These are phyloP conservation scores for Blastocystis hominis DNA, from an alignment of 352 stramenopile species.

Conservation along the genomic window DNA sequence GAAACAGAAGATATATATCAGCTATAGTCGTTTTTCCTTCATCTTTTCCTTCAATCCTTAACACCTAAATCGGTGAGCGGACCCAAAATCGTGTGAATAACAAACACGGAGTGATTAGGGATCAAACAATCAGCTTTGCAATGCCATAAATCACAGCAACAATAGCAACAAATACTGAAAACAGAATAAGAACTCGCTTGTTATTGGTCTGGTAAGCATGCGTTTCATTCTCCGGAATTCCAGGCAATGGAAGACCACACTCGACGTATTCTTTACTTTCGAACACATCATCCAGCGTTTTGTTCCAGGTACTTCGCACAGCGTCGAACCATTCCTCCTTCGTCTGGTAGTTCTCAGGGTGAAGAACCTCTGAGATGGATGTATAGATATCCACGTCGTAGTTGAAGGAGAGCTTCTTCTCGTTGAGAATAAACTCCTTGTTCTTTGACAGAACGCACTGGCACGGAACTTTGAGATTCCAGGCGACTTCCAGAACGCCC, in stretches of 20 bases:
- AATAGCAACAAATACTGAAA: not conserved
- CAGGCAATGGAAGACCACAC: not conserved
- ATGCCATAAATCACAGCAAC: not conserved
- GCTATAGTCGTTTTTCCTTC: too few relatives aligned
- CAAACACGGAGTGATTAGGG: too few relatives aligned
- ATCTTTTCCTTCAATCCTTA: too few relatives aligned
- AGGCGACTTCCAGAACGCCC: conserved; percentile 39
- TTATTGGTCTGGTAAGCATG: conserved; percentile 25
- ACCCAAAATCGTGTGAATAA: too few relatives aligned
- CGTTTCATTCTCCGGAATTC: conserved; percentile 16
- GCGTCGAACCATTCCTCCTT: conserved; percentile 49
- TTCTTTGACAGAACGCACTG: conserved; percentile 26
- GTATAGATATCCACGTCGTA: not conserved
- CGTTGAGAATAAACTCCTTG: conserved; percentile 40
- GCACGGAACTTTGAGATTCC: conserved; percentile 46
- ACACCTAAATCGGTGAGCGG: too few relatives aligned
- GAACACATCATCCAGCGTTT: not conserved
- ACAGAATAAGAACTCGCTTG: not conserved
- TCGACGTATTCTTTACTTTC: conserved; percentile 9
- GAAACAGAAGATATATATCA: too few relatives aligned
- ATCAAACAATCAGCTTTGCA: too few relatives aligned
- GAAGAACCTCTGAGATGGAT: not conserved
- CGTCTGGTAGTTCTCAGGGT: not conserved
- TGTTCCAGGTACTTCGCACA: not conserved
- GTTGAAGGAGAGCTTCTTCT: conserved; percentile 13